Evolutionary conservation across 2,329 filamentous ascomycete genomes (phyloP).

Genomic region (Monosporascus sp.): DNA sequence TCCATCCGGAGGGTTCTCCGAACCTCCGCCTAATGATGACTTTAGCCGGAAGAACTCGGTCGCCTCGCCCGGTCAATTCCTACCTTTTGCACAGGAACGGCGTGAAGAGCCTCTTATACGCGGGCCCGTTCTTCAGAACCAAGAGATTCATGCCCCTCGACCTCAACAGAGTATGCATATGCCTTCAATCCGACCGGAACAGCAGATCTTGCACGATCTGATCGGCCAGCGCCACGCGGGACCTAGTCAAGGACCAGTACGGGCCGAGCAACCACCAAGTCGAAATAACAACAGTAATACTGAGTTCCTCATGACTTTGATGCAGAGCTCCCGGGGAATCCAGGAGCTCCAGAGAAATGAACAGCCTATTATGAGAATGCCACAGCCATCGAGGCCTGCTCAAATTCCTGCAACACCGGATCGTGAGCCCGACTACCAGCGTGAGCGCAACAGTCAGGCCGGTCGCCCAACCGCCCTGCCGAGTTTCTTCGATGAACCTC

Average conservation of each 20-base stretch:
- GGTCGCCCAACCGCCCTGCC: conserved; percentile 34
- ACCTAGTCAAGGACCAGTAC: conserved; percentile 43
- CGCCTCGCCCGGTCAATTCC: conserved; percentile 43
- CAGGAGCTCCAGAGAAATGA: conserved; percentile 47
- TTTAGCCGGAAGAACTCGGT: conserved; percentile 32
- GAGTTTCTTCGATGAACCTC: conserved; percentile 47
- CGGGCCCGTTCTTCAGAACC: conserved; percentile 34
- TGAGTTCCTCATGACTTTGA: conserved; percentile 81
- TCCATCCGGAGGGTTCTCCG: conserved; percentile 27
- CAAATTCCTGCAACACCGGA: conserved; percentile 41
- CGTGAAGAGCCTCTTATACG: conserved; percentile 39
- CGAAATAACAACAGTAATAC: conserved; percentile 57
- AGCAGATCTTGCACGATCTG: conserved; percentile 53
- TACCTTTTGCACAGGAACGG: conserved; percentile 39
- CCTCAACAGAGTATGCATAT: conserved; percentile 42
- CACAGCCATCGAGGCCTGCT: conserved; percentile 46
- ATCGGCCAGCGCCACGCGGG: conserved; percentile 53
- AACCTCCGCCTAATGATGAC: conserved; percentile 23
- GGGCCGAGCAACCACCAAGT: conserved; percentile 37
- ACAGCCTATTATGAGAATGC: conserved; percentile 46
- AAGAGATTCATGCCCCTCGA: conserved; percentile 49
- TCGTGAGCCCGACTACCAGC: conserved; percentile 42
- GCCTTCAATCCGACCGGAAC: conserved; percentile 46
- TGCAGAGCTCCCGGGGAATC: conserved; percentile 52
- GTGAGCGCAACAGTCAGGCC: conserved; percentile 28